A percentile compares a stretch with the other conserved stretches of the same genome.
Evolutionary conservation across 768 basidiomycete genomes (phyloP).

Genomic region (Trichaptum fuscoviolaceum): DNA sequence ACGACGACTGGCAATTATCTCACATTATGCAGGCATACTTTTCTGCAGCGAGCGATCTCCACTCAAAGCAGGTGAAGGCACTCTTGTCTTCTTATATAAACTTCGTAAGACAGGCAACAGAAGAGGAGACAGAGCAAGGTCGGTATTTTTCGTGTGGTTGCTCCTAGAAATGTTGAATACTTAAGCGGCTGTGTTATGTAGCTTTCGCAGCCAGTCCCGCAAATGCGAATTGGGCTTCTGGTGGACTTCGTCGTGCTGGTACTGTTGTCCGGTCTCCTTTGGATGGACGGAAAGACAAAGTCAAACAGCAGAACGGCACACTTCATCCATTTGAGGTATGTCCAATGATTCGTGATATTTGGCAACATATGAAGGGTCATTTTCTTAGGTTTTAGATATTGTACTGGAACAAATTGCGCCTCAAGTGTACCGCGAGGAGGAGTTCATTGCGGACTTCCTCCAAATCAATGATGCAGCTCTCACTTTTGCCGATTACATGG

Average conservation of each 20-base stretch:
- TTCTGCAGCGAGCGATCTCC: slow-evolving; percentile 76
- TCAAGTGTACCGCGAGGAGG: slow-evolving; percentile 76
- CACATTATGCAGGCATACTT: slow-evolving; percentile 70
- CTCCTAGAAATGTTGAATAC: neutral
- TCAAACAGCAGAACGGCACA: slow-evolving; percentile 51
- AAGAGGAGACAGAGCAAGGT: slow-evolving; percentile 77
- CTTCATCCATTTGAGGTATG: slow-evolving; percentile 68
- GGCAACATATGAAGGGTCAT: slow-evolving; percentile 5
- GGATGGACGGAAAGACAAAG: slow-evolving; percentile 53
- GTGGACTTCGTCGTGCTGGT: slow-evolving; percentile 73
- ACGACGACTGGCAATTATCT: neutral
- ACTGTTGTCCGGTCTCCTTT: slow-evolving; percentile 79
- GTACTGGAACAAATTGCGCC: slow-evolving; percentile 72
- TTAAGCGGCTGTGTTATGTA: slow-evolving; percentile 17
- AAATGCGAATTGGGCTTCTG: slow-evolving; percentile 39
- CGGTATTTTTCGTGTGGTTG: slow-evolving; percentile 13
- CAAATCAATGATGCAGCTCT: slow-evolving; percentile 85
- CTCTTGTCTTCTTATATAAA: slow-evolving; percentile 54
- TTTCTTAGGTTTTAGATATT: slow-evolving; percentile 60
- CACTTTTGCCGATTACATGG: slow-evolving; percentile 95
- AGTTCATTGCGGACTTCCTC: slow-evolving; percentile 87
- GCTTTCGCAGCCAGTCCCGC: slow-evolving; percentile 41
- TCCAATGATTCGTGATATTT: neutral
- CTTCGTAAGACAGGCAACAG: slow-evolving; percentile 57
- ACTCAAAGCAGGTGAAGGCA: slow-evolving; percentile 74